Evolutionary conservation across 2,329 filamentous ascomycete species (phyloP).

Genomic region (Fusarium nygamai): DNA sequence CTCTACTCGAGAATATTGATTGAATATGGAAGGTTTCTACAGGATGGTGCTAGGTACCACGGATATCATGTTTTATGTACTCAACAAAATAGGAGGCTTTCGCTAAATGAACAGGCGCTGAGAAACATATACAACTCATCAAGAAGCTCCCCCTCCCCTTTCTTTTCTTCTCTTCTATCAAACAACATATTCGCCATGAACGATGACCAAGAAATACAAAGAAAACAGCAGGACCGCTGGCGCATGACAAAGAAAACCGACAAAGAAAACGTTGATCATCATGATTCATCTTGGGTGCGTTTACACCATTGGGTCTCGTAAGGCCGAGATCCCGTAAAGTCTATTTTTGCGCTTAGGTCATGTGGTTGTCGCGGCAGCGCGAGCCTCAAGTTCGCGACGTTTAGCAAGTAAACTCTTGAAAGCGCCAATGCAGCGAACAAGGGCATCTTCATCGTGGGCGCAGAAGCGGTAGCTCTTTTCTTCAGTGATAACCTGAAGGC

Average conservation of each 20-base stretch:
- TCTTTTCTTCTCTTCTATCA: conserved; percentile 17
- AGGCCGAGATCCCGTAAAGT: background rate
- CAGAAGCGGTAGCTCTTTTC: conserved; percentile 86
- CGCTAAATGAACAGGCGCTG: conserved; percentile 24
- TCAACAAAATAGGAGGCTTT: conserved; percentile 34
- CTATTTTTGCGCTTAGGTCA: conserved; percentile 6
- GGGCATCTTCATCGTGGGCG: conserved; percentile 80
- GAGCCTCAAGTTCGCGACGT: conserved; percentile 70
- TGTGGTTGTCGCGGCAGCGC: conserved; percentile 46
- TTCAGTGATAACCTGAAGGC: conserved; percentile 92
- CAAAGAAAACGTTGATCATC: conserved; percentile 39
- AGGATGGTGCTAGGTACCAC: conserved; percentile 9
- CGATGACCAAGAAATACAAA: conserved; percentile 3
- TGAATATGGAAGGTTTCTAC: conserved; percentile 1
- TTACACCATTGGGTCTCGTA: conserved; percentile 7
- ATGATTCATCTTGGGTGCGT: conserved; percentile 35
- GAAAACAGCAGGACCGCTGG: conserved; percentile 19
- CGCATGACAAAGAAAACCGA: conserved; percentile 9
- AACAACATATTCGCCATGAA: conserved; percentile 15
- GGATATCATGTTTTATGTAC: conserved; percentile 37
- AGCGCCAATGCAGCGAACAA: conserved; percentile 87
- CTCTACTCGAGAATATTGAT: background rate
- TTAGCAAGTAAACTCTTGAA: conserved; percentile 87
- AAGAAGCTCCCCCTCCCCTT: conserved; percentile 18
- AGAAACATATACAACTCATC: conserved; percentile 16